phyloP scores from a whole-genome alignment of 257 asterid genomes.

The Forsythia suspensa region DNA sequence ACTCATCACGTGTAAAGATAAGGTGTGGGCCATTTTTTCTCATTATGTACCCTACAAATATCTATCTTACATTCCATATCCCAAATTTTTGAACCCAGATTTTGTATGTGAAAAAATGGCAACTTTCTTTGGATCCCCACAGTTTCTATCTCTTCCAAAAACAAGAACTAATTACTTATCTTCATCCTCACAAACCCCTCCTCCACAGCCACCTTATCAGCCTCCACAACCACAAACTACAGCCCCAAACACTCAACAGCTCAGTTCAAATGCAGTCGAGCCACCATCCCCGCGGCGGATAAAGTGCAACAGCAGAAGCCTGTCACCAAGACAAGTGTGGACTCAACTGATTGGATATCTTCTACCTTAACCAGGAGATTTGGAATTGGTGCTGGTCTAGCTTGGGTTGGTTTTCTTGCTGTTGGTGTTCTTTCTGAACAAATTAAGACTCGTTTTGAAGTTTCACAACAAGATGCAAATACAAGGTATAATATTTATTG shows the following conservation, averaged over 20 bases:
- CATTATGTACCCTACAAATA: slow-evolving; percentile 21
- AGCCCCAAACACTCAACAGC: slow-evolving; percentile 28
- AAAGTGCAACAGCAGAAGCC: slow-evolving; percentile 36
- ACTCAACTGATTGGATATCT: slow-evolving; percentile 86
- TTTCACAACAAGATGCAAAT: slow-evolving; percentile 62
- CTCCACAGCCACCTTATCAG: slow-evolving; percentile 44
- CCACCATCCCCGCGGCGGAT: slow-evolving; percentile 24
- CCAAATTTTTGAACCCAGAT: background rate
- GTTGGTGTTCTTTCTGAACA: slow-evolving; percentile 85
- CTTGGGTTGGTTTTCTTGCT: slow-evolving; percentile 84
- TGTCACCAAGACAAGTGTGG: slow-evolving; percentile 36
- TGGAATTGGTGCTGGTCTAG: slow-evolving; percentile 91
- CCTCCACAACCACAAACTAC: slow-evolving; percentile 39
- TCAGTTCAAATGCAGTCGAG: slow-evolving; percentile 34
- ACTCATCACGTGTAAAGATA: slow-evolving; percentile 43
- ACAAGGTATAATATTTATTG: slow-evolving; percentile 46
- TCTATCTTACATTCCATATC: slow-evolving; percentile 23
- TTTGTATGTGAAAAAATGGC: slow-evolving; percentile 46
- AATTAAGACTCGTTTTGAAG: slow-evolving; percentile 80
- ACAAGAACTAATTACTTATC: slow-evolving; percentile 39
- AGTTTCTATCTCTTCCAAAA: slow-evolving; percentile 51
- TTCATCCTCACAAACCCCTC: slow-evolving; percentile 56
- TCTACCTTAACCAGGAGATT: slow-evolving; percentile 71
- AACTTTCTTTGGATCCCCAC: slow-evolving; percentile 56
- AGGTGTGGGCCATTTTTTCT: slow-evolving; percentile 51